Conservation (phyloP, 2,329 filamentous ascomycete genomes). For the Ceratocystiopsis sp. region DNA sequence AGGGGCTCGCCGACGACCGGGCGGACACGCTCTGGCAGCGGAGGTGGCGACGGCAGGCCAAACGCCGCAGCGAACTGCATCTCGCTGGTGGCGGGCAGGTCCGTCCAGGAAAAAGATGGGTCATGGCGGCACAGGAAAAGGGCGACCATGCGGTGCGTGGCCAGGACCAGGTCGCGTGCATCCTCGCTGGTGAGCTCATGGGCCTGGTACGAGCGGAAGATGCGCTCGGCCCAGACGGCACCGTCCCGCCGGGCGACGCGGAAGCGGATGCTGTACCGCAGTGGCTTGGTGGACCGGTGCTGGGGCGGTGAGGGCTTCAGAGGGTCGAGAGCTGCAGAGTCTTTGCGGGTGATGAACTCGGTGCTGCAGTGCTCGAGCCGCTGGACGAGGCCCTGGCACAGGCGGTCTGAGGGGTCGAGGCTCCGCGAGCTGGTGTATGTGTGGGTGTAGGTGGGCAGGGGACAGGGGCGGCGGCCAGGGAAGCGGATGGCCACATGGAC, state of each 20-base stretch:
- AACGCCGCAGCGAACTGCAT: no score
- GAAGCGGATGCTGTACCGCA: conserved; percentile 32
- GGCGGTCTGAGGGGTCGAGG: conserved; percentile 26
- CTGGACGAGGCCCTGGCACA: conserved; percentile 31
- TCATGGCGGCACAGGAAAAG: conserved; percentile 34
- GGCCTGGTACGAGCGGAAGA: conserved; percentile 33
- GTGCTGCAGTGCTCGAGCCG: conserved; percentile 33
- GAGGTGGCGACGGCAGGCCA: conserved; percentile 11
- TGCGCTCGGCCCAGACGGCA: conserved; percentile 25
- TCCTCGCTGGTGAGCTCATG: conserved; percentile 24
- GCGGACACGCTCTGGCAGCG: conserved; percentile 19
- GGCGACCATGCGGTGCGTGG: conserved; percentile 32
- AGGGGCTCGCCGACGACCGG: conserved; percentile 25
- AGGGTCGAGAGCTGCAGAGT: conserved; percentile 28
- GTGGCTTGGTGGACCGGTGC: conserved; percentile 20
- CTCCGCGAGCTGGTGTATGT: conserved; percentile 28
- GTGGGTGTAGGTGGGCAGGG: conserved; percentile 18
- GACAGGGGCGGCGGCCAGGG: conserved; percentile 1
- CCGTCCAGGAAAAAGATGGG: conserved; percentile 29
- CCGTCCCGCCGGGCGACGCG: conserved; percentile 24
- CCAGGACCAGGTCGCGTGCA: conserved; percentile 28
- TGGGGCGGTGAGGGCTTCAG: conserved; percentile 11
- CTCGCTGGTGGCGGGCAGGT: conserved; percentile 16
- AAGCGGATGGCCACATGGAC: conserved; percentile 9
- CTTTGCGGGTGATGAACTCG: conserved; percentile 36